A percentile compares a stretch with the other conserved stretches of the same genome.
Conservation (phyloP, 1,284 basidiomycete genomes). For the Fistulina hepatica region DNA sequence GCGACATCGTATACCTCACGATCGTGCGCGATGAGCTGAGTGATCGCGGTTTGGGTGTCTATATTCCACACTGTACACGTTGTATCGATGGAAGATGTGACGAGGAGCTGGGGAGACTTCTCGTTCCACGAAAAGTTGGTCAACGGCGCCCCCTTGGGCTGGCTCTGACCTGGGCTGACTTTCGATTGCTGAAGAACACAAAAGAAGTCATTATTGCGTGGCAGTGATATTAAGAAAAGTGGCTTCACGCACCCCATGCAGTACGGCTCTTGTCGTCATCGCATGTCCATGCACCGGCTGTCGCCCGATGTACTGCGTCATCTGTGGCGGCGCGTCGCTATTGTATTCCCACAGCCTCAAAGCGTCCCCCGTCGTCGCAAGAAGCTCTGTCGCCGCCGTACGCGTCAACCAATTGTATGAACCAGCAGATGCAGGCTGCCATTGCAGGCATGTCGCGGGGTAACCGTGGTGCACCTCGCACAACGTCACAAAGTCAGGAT, state of each 20-base stretch:
- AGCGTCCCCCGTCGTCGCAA: conserved; percentile 87
- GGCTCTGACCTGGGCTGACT: conserved; percentile 72
- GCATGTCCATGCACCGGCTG: conserved; percentile 46
- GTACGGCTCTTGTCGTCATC: conserved; percentile 50
- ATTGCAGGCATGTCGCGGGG: conserved; percentile 74
- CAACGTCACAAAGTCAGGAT: conserved; percentile 71
- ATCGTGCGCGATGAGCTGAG: conserved; percentile 97
- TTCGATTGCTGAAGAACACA: conserved; percentile 60
- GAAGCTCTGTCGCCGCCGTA: conserved; percentile 53
- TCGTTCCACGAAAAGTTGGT: conserved; percentile 97
- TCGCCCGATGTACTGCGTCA: conserved; percentile 64
- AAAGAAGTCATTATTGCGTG: conserved; percentile 12
- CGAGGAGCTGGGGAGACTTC: conserved; percentile 76
- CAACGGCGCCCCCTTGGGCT: conserved; percentile 76
- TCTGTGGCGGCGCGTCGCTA: conserved; percentile 43
- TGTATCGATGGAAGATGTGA: conserved; percentile 94
- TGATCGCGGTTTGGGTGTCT: conserved; percentile 89
- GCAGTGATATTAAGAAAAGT: conserved; percentile 7
- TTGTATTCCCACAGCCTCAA: conserved; percentile 82
- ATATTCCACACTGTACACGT: conserved; percentile 98
- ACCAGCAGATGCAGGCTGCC: conserved; percentile 64
- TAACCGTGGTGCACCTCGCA: conserved; percentile 76
- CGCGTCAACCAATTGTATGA: conserved; percentile 57
- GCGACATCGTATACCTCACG: conserved; percentile 96
- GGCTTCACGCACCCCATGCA: conserved; percentile 68